Conservation (phyloP, 1,284 basidiomycete genomes). For the Tranzscheliella williamsii region DNA sequence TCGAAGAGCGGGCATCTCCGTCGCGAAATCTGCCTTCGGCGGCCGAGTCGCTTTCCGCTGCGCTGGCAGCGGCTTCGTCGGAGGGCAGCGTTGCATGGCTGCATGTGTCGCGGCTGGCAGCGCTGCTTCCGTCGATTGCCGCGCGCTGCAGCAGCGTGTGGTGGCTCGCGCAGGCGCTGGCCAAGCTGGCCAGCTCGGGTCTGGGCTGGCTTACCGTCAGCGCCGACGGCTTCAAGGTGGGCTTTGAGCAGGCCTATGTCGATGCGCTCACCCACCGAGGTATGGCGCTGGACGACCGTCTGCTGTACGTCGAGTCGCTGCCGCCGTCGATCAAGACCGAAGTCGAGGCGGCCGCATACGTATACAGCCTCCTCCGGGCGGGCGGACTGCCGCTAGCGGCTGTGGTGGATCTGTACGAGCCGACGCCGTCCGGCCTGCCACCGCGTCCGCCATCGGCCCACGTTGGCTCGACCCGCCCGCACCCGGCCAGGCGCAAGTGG, state of each 20-base stretch:
- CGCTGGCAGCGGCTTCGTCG: neutral
- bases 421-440: too few species aligned
- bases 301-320: neutral
- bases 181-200: neutral
- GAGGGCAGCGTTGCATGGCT: neutral
- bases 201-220: neutral
- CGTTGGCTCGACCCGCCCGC: too few species aligned
- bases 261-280: too few species aligned
- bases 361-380: neutral
- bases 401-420: too few species aligned
- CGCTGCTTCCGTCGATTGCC: neutral
- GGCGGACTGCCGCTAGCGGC: too few species aligned
- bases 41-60: neutral
- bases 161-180: neutral
- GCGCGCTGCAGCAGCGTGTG: neutral
- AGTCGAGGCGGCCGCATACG: neutral
- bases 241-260: too few species aligned
- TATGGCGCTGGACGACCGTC: too few species aligned
- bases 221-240: neutral
- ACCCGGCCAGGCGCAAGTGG: conserved; percentile 12
- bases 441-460: too few species aligned
- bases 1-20: neutral
- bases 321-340: neutral
- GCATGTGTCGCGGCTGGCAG: neutral
- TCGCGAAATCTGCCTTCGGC: neutral